These are phyloP conservation scores for Termitomyces bulborhizus DNA, from an alignment of 768 basidiomycete species.

Conservation along the genomic window DNA sequence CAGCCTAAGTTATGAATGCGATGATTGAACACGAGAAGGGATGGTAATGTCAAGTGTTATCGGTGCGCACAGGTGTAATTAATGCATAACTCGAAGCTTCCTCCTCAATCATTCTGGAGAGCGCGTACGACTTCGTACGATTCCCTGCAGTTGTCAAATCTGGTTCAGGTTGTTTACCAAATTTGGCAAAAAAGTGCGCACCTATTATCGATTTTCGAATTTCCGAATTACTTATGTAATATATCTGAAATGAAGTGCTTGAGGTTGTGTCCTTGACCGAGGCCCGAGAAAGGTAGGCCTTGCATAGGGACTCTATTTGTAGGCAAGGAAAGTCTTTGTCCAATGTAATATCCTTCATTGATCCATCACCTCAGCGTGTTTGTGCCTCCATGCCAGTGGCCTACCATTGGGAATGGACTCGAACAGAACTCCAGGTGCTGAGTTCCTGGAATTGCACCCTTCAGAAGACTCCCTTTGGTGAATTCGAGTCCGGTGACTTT, in stretches of 20 bases:
- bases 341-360: background rate
- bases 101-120: background rate
- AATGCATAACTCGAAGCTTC: background rate
- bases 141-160: background rate
- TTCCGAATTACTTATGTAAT: too few species aligned
- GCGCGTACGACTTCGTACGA: background rate
- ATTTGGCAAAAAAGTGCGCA: too few species aligned
- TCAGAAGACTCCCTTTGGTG: background rate
- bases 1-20: background rate
- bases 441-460: background rate
- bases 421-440: conserved; percentile 4
- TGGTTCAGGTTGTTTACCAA: background rate
- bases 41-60: background rate
- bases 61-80: background rate
- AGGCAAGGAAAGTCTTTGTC: background rate
- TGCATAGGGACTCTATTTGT: background rate
- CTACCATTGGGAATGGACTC: conserved; percentile 15
- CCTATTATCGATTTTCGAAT: too few species aligned
- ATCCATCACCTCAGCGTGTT: background rate
- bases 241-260: too few species aligned
- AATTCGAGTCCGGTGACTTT: conserved; percentile 24
- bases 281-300: background rate
- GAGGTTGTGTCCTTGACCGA: background rate
- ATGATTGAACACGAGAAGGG: background rate
- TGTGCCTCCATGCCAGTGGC: conserved; percentile 13